phyloP scores from a whole-genome alignment of 352 stramenopile species.

The Phytopythium sindhum region DNA sequence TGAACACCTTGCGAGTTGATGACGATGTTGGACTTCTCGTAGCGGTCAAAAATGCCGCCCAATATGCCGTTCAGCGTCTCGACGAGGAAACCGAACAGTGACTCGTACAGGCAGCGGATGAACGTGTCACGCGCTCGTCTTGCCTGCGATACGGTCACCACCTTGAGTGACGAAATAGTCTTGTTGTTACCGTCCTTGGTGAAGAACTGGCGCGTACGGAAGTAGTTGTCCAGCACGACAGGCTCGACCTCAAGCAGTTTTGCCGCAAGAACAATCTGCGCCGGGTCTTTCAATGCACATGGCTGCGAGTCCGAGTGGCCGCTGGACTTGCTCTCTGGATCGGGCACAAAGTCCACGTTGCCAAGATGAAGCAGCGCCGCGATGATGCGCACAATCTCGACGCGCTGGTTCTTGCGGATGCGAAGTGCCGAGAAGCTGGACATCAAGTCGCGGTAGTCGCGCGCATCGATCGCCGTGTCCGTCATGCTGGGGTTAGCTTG shows the following conservation, averaged over 20 bases:
- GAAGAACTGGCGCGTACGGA: slow-evolving; percentile 79
- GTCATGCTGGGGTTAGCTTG: slow-evolving; percentile 34
- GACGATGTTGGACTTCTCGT: slow-evolving; percentile 82
- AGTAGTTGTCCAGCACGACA: slow-evolving; percentile 83
- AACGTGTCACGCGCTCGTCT: slow-evolving; percentile 71
- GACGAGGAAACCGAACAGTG: slow-evolving; percentile 73
- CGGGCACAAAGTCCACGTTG: slow-evolving; percentile 75
- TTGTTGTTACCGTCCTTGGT: slow-evolving; percentile 67
- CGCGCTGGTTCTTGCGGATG: slow-evolving; percentile 74
- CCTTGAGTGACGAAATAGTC: slow-evolving; percentile 75
- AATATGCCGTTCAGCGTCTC: slow-evolving; percentile 81
- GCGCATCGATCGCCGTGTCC: slow-evolving; percentile 54
- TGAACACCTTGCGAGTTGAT: slow-evolving; percentile 80
- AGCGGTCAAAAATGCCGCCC: slow-evolving; percentile 77
- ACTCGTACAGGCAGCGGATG: slow-evolving; percentile 76
- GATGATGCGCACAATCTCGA: slow-evolving; percentile 79
- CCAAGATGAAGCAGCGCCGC: slow-evolving; percentile 71
- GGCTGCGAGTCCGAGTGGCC: slow-evolving; percentile 36
- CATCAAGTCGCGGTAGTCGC: slow-evolving; percentile 77
- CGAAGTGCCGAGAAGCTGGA: slow-evolving; percentile 75
- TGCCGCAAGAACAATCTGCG: slow-evolving; percentile 60
- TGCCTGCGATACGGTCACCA: slow-evolving; percentile 76
- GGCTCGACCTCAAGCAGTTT: slow-evolving; percentile 76
- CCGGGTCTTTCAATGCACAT: slow-evolving; percentile 62
- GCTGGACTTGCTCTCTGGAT: slow-evolving; percentile 27